Conservation (phyloP, 148 eudicot species). For the Rhododendron mucronatum region DNA sequence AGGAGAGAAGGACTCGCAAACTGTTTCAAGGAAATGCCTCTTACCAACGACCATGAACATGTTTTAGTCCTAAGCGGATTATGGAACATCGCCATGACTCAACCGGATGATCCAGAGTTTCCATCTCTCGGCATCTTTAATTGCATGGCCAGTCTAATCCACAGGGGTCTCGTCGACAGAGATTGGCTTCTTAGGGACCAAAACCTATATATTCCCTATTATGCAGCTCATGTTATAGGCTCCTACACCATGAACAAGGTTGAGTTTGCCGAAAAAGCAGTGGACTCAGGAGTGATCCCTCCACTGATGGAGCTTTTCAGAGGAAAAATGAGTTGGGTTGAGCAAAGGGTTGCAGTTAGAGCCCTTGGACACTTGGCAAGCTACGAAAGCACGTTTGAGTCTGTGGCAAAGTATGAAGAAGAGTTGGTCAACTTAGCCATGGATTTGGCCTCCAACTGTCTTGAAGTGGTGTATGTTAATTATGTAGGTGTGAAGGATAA, state of each 20-base stretch:
- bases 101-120: slow-evolving; percentile 60
- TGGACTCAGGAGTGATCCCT: slow-evolving; percentile 56
- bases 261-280: slow-evolving; percentile 48
- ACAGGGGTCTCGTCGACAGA: slow-evolving; percentile 41
- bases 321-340: slow-evolving; percentile 76
- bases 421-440: slow-evolving; percentile 37
- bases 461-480: slow-evolving; percentile 28
- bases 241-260: slow-evolving; percentile 69
- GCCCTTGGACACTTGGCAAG: slow-evolving; percentile 77
- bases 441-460: slow-evolving; percentile 34
- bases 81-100: slow-evolving; percentile 74
- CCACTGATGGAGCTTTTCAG: slow-evolving; percentile 67
- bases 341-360: slow-evolving; percentile 76
- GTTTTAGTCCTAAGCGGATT: slow-evolving; percentile 60
- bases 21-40: slow-evolving; percentile 46
- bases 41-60: slow-evolving; percentile 40
- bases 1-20: slow-evolving; percentile 42
- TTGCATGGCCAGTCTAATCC: slow-evolving; percentile 62
- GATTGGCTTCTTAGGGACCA: slow-evolving; percentile 59
- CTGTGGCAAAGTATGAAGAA: slow-evolving; percentile 41
- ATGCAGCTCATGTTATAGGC: slow-evolving; percentile 87
- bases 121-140: slow-evolving; percentile 67
- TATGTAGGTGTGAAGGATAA: slow-evolving; percentile 31
- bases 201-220: slow-evolving; percentile 76
- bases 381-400: slow-evolving; percentile 54